These are phyloP conservation scores for Volvox carteri DNA, from an alignment of 163 green algal genomes.

Conservation along the genomic window DNA sequence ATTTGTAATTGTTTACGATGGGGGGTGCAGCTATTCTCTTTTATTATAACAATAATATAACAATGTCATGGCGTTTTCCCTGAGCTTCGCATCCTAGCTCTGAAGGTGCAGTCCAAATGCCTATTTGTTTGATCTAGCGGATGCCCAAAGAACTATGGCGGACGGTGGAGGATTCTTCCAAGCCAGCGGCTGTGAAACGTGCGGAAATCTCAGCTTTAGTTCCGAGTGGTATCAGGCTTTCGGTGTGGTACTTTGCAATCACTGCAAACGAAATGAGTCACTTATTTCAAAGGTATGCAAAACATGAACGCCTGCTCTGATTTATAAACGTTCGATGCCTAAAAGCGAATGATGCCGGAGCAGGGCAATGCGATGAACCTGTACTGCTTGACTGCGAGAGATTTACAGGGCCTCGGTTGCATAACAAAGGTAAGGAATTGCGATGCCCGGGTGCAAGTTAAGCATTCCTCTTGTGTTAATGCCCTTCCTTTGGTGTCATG, in stretches of 20 bases:
- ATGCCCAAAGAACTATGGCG: no score
- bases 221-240: constrained; percentile 36
- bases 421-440: constrained; percentile 40
- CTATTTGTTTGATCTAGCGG: no score
- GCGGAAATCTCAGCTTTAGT: constrained; percentile 31
- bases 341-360: neutral
- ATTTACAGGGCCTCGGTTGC: constrained; percentile 23
- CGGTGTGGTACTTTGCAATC: constrained; percentile 22
- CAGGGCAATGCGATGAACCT: constrained; percentile 36
- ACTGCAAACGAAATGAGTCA: constrained; percentile 42
- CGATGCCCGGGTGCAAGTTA: no score
- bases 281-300: constrained; percentile 35
- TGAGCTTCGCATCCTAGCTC: no score
- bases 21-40: no score
- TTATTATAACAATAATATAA: no score
- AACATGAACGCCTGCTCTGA: neutral
- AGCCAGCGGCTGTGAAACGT: constrained; percentile 15
- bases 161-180: constrained; percentile 29
- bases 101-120: no score
- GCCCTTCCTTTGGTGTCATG: neutral
- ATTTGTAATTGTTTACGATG: no score
- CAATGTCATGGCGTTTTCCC: no score
- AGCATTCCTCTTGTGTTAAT: no score
- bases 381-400: constrained; percentile 4
- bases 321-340: neutral